Conservation (phyloP, 176 grass and related monocot genomes). For the Pharus latifolius region DNA sequence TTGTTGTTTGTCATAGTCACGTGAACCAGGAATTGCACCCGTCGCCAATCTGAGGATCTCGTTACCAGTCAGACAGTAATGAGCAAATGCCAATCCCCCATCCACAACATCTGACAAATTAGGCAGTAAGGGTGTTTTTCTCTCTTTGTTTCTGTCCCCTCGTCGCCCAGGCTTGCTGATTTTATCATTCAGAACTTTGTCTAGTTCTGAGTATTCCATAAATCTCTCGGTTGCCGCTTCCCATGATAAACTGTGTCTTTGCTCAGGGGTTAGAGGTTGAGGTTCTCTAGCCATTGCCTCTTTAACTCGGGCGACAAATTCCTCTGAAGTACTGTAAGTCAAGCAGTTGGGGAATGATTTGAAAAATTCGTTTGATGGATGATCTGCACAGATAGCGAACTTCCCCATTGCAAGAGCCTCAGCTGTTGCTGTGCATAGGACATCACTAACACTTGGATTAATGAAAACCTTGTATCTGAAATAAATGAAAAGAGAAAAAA, state of each 20-base stretch:
- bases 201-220: conserved; percentile 72
- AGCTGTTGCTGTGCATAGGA: conserved; percentile 83
- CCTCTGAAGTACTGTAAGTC: conserved; percentile 70
- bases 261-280: conserved; percentile 60
- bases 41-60: conserved; percentile 69
- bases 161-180: background rate
- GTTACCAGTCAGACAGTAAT: conserved; percentile 70
- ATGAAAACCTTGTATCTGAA: conserved; percentile 90
- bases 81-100: conserved; percentile 66
- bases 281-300: conserved; percentile 66
- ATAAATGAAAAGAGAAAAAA: conserved; percentile 7
- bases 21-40: conserved; percentile 73
- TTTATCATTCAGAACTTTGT: conserved; percentile 55
- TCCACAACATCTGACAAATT: conserved; percentile 52
- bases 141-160: conserved; percentile 16
- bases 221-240: conserved; percentile 86
- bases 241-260: conserved; percentile 78
- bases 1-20: conserved; percentile 65
- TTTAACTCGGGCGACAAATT: conserved; percentile 63
- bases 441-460: conserved; percentile 88
- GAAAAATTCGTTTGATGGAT: conserved; percentile 91
- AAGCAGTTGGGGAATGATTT: conserved; percentile 92
- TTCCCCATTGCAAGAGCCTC: conserved; percentile 96
- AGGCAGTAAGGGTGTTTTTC: conserved; percentile 36
- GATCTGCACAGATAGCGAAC: conserved; percentile 90